Base-by-base conservation (phyloP, 306 rosid species). In the Geum urbanum region DNA sequence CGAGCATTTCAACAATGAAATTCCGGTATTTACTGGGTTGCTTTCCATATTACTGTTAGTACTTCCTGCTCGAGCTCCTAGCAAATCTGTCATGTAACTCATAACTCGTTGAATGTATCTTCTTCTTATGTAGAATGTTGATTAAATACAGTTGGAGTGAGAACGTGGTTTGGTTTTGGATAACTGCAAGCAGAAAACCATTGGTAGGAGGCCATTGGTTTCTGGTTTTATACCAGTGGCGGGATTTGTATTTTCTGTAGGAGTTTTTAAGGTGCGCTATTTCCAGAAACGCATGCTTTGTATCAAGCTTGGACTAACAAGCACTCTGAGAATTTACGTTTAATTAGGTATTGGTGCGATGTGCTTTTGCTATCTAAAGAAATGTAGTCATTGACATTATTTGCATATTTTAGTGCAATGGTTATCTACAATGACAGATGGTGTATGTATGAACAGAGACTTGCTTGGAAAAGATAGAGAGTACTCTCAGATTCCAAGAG, bases 201-300 rank as follows among this genome's bases (percentile, higher is more conserved):
- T 32, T 8, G 14, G 73, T 47, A n/a, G 45, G 63, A 24, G 50
- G 7, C 72, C 76, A n/a, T 24, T 22, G 72, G 76, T 55, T 64
- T 71, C 69, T 57, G 35, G 56, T 57, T 63, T 56, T 56, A 56
- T 71, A 71, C 80, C 45, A 24, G 52, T 65, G 81, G 76, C 76
- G 63, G 63, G 16, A n/a, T 50, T 60, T 60, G 35, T 39, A 8
- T 67, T 51, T 43, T 43, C 47, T 72, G 12, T 15, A 18, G 15
- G 16, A 1, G 35, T 2, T 59, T 27, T 19, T 27, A 59, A 19
- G 64, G 45, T 59, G 64, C 32, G 20, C n/a, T 7, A 14, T 47
- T 37, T 66, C 67, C 57, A 58, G 43, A 32, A 58, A 58, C 43
- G 63, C 43, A 59, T 59, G 39, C 61, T 56, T 11, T 24, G 62